Base-by-base conservation (phyloP, 2,329 filamentous ascomycete species). In the Sclerotinia nivalis region DNA sequence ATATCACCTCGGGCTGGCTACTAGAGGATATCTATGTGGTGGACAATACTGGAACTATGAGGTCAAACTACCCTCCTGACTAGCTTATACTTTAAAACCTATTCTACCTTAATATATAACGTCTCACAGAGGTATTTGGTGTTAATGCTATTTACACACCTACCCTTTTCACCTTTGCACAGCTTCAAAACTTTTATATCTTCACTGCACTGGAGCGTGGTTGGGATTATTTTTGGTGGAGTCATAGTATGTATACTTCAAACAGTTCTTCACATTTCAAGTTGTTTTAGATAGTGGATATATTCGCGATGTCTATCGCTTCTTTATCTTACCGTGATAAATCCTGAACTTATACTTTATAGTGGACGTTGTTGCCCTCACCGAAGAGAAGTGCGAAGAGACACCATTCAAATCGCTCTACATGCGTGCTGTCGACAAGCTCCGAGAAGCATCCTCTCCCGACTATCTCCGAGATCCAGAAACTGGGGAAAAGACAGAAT, bases 1-100 rank as follows among this genome's bases (percentile, higher is more conserved):
- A 88, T 77, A 84, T 89, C 72, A 84, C 86, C 0, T 84, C 85
- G 2, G 87, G 86, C 59, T 89, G 86, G 86, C 87, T 86, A 0
- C 77, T 84, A 0, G 79, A 80, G 34, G 82, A 87, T 72, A 87
- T 89, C 70, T 84, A 85, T 72, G 83, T 88, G 2, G 78, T 88
- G 47, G 87, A 89, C 74, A 89, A 89, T 78, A 88, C 84, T 7
- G 86, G 86, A 6, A 83, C 83, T 22, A 84, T 87, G 75, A 79
- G 84, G 65, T 82, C 84, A 61, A 88, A 88, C 59, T 75, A 78
- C n/a, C 81, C 6, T 78, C 74, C 78, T n/a, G 77, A 80, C 13
- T 82, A 80, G 43, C 80, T 88, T 4, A 81, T 81, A 0, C 79
- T 85, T 0, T 83, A 87, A 72, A 87, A 88, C 72, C 86, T 85